phyloP scores from a whole-genome alignment of 1,284 basidiomycete species.

The Schizopora paradoxa region DNA sequence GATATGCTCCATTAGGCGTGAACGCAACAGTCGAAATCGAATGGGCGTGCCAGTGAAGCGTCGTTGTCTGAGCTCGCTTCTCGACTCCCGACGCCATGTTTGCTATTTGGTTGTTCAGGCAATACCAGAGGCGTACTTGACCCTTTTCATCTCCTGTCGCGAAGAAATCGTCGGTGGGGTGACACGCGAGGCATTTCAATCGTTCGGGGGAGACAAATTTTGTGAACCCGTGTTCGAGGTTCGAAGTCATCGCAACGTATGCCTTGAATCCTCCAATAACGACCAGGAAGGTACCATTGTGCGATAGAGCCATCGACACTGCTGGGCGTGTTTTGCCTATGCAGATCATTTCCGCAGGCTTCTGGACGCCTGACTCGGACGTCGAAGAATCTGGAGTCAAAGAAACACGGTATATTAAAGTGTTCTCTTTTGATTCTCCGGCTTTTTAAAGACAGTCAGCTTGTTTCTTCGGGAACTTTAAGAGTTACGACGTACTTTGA shows the following conservation, averaged over 20 bases:
- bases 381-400: conserved; percentile 45
- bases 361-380: conserved; percentile 37
- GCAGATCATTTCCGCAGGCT: conserved; percentile 45
- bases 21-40: conserved; percentile 88
- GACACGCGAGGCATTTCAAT: conserved; percentile 86
- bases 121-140: conserved; percentile 89
- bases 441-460: conserved; percentile 3
- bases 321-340: conserved; percentile 69
- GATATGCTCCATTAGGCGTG: conserved; percentile 86
- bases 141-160: conserved; percentile 90
- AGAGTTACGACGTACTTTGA: too few relatives aligned
- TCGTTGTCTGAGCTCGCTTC: conserved; percentile 77
- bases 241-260: conserved; percentile 63
- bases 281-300: conserved; percentile 79
- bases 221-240: conserved; percentile 65
- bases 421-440: conserved; percentile 40
- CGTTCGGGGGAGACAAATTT: conserved; percentile 79
- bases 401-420: conserved; percentile 54
- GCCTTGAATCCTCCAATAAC: conserved; percentile 77
- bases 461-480: conserved; percentile 37
- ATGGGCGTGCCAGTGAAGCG: conserved; percentile 97
- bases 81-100: conserved; percentile 52
- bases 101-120: conserved; percentile 58
- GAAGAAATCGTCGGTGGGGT: conserved; percentile 89
- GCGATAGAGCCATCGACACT: conserved; percentile 65